Evolutionary conservation across 345 rosid species (phyloP).

Genomic region (Erysimum cheiranthoides): DNA sequence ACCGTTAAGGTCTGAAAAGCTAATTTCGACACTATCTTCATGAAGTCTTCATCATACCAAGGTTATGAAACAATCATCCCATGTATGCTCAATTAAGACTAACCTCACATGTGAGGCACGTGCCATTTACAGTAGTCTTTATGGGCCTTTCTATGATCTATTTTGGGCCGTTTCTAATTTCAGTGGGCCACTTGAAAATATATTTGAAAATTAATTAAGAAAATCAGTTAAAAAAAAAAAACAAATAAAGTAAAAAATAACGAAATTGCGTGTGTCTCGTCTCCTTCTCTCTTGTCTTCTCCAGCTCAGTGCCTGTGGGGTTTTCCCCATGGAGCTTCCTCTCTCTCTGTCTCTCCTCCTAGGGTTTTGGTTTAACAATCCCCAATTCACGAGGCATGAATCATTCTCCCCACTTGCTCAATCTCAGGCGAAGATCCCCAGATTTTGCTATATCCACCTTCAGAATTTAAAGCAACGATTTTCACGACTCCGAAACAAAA

Average conservation of each 20-base stretch:
- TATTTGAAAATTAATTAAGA: too few relatives aligned
- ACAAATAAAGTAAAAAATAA: neutral
- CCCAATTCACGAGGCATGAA: slow-evolving; percentile 42
- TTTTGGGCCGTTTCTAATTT: neutral
- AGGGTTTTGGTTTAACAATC: slow-evolving; percentile 17
- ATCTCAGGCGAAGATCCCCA: slow-evolving; percentile 33
- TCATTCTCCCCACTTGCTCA: slow-evolving; percentile 40
- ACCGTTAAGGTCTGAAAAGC: too few relatives aligned
- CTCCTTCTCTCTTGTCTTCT: slow-evolving; percentile 39
- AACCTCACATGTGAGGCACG: neutral
- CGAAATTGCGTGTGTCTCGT: slow-evolving; percentile 30
- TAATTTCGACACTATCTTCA: too few relatives aligned
- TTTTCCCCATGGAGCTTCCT: slow-evolving; percentile 47
- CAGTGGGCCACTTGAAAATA: neutral
- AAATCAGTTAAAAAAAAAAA: neutral
- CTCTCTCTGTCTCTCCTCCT: slow-evolving; percentile 35
- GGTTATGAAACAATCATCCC: too few relatives aligned
- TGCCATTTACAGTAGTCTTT: neutral
- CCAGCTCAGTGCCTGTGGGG: slow-evolving; percentile 43
- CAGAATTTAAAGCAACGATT: slow-evolving; percentile 18
- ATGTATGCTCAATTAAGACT: too few relatives aligned
- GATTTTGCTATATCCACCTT: neutral
- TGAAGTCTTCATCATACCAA: too few relatives aligned
- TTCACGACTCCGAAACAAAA: neutral
- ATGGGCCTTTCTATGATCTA: neutral